These are phyloP conservation scores for Rubus parviflorus DNA, from an alignment of 306 rosid genomes.

Conservation along the genomic window DNA sequence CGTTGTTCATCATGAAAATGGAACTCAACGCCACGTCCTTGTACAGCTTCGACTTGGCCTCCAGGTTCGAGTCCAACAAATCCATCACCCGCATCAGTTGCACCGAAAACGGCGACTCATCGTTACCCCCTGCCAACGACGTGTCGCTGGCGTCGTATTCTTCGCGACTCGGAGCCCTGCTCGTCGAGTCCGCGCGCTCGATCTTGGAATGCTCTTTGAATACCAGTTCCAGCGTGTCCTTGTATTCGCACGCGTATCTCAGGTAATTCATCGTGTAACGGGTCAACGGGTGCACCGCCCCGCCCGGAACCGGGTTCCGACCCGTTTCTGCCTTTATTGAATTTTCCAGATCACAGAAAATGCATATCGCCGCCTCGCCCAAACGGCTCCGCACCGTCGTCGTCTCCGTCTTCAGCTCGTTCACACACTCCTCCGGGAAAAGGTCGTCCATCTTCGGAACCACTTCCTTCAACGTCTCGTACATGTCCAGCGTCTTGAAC, in stretches of 20 bases:
- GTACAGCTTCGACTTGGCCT: conserved; percentile 56
- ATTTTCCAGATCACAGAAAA: conserved; percentile 59
- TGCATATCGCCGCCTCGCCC: conserved; percentile 43
- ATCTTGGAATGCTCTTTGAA: conserved; percentile 49
- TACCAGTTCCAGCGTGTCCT: conserved; percentile 57
- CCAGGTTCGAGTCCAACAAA: conserved; percentile 54
- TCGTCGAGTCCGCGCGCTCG: conserved; percentile 48
- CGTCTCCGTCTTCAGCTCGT: conserved; percentile 44
- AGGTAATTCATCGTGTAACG: conserved; percentile 83
- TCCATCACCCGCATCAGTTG: conserved; percentile 53
- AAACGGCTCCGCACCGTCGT: conserved; percentile 35
- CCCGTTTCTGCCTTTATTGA: conserved; percentile 63
- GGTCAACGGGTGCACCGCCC: conserved; percentile 76
- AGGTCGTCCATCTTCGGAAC: conserved; percentile 26
- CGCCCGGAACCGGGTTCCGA: conserved; percentile 59
- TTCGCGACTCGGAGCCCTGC: conserved; percentile 17
- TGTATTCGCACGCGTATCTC: conserved; percentile 70
- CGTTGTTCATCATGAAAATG: conserved; percentile 83
- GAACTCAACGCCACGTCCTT: conserved; percentile 45
- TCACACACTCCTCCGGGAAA: conserved; percentile 20
- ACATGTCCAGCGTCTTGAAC: conserved; percentile 75
- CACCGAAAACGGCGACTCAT: conserved; percentile 38
- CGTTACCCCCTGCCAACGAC: not conserved
- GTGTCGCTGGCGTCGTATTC: conserved; percentile 15
- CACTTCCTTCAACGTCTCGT: conserved; percentile 57